These are phyloP conservation scores for Sphaerostilbella broomeana DNA, from an alignment of 2,329 filamentous ascomycete genomes.

Conservation along the genomic window DNA sequence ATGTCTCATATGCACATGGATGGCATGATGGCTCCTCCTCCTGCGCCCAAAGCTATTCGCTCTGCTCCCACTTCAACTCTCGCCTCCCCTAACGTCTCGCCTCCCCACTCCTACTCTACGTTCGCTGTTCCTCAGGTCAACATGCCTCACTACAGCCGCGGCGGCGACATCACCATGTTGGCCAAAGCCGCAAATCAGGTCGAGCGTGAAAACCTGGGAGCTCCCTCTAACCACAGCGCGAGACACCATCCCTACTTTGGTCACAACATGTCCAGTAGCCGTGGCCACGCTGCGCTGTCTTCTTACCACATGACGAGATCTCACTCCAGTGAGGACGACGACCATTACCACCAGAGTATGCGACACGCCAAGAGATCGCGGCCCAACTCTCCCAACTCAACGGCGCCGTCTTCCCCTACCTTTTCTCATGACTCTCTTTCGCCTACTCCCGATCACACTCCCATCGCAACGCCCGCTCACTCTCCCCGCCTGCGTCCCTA, in stretches of 20 bases:
- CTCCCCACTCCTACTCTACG: constrained; percentile 79
- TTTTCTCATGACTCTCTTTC: constrained; percentile 95
- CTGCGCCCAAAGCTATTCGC: constrained; percentile 69
- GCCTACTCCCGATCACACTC: constrained; percentile 95
- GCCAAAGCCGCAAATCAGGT: constrained; percentile 56
- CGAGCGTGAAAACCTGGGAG: constrained; percentile 49
- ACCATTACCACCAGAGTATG: constrained; percentile 63
- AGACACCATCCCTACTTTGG: constrained; percentile 51
- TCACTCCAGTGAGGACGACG: constrained; percentile 72
- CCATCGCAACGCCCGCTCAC: constrained; percentile 91
- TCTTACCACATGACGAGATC: constrained; percentile 93
- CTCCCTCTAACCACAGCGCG: constrained; percentile 35
- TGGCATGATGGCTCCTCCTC: constrained; percentile 73
- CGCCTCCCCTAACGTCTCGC: constrained; percentile 91
- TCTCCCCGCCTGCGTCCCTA: constrained; percentile 84
- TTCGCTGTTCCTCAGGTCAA: constrained; percentile 48
- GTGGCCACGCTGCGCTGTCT: constrained; percentile 66
- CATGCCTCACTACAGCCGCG: constrained; percentile 45
- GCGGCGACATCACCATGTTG: constrained; percentile 52
- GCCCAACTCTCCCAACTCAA: constrained; percentile 91
- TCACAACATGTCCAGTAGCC: constrained; percentile 41
- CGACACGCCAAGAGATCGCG: constrained; percentile 80
- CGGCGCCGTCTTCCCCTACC: constrained; percentile 89
- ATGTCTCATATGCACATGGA: constrained; percentile 41
- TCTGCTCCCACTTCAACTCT: constrained; percentile 83